phyloP scores from a whole-genome alignment of 148 eudicot genomes.

The Beta vulgaris region DNA sequence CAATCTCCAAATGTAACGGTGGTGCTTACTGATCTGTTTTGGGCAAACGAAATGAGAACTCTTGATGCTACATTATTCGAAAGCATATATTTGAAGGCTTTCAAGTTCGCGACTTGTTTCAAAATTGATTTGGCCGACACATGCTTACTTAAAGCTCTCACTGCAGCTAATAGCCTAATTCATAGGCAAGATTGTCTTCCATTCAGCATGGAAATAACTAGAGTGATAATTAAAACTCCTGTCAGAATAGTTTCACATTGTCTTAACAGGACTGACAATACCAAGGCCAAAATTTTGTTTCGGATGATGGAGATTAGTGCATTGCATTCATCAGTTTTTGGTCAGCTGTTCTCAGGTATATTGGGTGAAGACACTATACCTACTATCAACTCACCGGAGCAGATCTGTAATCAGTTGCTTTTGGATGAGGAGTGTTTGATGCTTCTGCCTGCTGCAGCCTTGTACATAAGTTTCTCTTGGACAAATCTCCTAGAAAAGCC shows the following conservation, averaged over 20 bases:
- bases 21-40: constrained; percentile 25
- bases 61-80: constrained; percentile 51
- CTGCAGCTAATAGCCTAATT: constrained; percentile 36
- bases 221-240: constrained; percentile 58
- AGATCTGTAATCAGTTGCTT: constrained; percentile 26
- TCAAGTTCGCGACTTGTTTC: constrained; percentile 40
- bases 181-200: constrained; percentile 36
- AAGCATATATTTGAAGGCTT: constrained; percentile 49
- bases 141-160: constrained; percentile 75
- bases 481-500: constrained; percentile 36
- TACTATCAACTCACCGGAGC: constrained; percentile 21
- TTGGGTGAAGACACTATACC: constrained; percentile 31
- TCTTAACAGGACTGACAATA: constrained; percentile 39
- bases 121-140: constrained; percentile 54
- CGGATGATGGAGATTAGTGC: constrained; percentile 58
- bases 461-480: constrained; percentile 42
- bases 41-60: constrained; percentile 29
- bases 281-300: constrained; percentile 58
- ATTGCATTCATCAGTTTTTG: constrained; percentile 68
- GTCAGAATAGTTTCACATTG: constrained; percentile 51
- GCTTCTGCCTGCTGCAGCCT: constrained; percentile 71
- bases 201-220: constrained; percentile 46
- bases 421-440: constrained; percentile 55
- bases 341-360: constrained; percentile 44
- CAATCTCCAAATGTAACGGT: constrained; percentile 30